Evolutionary conservation across 345 rosid genomes (phyloP).

Genomic region (Hirschfeldia incana): DNA sequence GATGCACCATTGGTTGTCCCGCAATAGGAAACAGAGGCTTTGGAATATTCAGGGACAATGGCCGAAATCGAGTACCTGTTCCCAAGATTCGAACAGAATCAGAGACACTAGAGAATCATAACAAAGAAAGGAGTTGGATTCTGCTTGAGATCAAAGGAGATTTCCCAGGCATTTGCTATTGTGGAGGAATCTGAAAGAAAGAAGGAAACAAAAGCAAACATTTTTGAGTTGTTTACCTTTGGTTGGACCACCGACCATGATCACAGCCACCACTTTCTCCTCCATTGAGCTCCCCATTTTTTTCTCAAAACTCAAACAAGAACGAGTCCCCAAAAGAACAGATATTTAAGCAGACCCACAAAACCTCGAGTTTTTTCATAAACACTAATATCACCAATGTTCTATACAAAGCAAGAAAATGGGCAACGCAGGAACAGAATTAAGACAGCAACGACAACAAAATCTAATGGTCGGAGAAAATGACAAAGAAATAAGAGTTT

Average conservation of each 20-base stretch:
- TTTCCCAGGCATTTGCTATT: neutral
- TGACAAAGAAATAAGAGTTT: neutral
- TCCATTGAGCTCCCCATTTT: constrained; percentile 64
- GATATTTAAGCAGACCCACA: constrained; percentile 41
- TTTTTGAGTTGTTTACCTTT: constrained; percentile 55
- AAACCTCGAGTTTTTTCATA: constrained; percentile 8
- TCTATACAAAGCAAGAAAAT: constrained; percentile 4
- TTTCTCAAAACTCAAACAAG: neutral
- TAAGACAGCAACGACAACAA: neutral
- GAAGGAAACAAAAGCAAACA: neutral
- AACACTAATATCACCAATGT: neutral
- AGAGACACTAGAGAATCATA: neutral
- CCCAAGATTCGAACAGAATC: constrained; percentile 6
- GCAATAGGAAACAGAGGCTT: constrained; percentile 94
- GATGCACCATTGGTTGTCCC: constrained; percentile 96
- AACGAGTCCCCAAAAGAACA: constrained; percentile 29
- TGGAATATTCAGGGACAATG: constrained; percentile 83
- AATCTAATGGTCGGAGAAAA: constrained; percentile 17
- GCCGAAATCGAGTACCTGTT: constrained; percentile 87
- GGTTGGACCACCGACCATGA: constrained; percentile 99
- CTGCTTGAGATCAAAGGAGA: constrained; percentile 2
- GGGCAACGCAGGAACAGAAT: neutral
- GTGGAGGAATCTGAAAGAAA: neutral
- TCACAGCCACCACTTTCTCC: constrained; percentile 88
- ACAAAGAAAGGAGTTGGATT: no score